Percentiles rank a stretch among this genome's conserved stretches.
phyloP scores from a whole-genome alignment of 108 stramenopile species.

The Fragilaria crotonensis region DNA sequence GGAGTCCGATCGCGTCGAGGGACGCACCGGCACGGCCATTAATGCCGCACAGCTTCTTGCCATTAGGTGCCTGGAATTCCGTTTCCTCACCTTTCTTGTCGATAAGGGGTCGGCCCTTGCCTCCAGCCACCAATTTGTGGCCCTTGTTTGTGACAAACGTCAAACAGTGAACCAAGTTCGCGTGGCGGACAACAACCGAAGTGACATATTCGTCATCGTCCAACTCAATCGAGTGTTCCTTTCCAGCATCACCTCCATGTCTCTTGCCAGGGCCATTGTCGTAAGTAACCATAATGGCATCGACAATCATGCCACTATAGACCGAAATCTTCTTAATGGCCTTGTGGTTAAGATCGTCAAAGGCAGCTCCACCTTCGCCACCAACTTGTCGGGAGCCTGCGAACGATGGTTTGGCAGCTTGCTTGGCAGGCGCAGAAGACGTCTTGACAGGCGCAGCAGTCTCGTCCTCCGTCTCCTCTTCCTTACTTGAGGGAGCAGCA shows the following conservation, averaged over 20 bases:
- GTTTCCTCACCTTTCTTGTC: constrained; percentile 3
- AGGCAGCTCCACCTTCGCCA: constrained; percentile 4
- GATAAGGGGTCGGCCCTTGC: not conserved
- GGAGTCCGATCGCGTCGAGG: constrained; percentile 1
- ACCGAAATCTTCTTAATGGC: not conserved
- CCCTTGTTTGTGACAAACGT: constrained; percentile 8
- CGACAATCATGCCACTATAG: not conserved
- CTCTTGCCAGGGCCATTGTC: not conserved
- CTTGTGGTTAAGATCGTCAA: constrained; percentile 5
- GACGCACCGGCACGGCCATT: constrained; percentile 1
- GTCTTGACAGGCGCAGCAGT: not conserved
- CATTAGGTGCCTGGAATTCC: constrained; percentile 3
- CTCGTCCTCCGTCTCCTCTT: not conserved
- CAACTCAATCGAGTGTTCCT: not conserved
- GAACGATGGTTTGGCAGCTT: not conserved
- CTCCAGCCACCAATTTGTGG: constrained; percentile 1
- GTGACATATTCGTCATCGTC: constrained; percentile 1
- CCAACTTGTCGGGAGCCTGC: not conserved
- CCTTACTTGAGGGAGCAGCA: not conserved
- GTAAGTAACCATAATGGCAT: not conserved
- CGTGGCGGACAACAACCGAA: not conserved
- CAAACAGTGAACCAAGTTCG: constrained; percentile 4
- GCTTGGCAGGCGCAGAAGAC: not conserved
- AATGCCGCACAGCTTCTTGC: not conserved
- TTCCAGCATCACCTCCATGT: not conserved